Base-by-base conservation (phyloP, 2,329 filamentous ascomycete genomes). In the Colletotrichum sidae region DNA sequence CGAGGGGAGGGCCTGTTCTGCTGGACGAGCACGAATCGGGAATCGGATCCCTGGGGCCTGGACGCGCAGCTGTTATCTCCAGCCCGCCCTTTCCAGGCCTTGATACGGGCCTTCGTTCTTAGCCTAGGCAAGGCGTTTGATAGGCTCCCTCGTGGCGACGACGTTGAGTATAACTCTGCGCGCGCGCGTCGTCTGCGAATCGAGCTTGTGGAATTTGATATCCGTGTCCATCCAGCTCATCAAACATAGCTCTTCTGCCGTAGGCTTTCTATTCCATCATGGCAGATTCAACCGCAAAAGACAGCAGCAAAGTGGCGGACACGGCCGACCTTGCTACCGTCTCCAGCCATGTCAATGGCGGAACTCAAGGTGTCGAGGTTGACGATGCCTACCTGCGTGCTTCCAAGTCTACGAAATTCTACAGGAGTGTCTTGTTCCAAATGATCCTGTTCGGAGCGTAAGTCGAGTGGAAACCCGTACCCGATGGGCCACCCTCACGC, bases 401-500 rank as follows among this genome's bases (percentile, higher is more conserved):
- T 8, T 11, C 55, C 0, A 50, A 44, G 49, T 60, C 42, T 13
- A 45, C 60, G 6, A 64, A n/a, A 15, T 60, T 64, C 55, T 60
- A 49, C 8, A 35, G 60, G 17, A 44, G 55, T 15, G 60, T 64
- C 8, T 50, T 60, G 3, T 64, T 51, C 55, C 60, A 64, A 38
- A 64, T 64, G 60, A 55, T 64, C 10, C 37, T 64, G 6, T 64
- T 64, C 15, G 60, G 55, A 15, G 60, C 60, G 55, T 64, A 15
- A 60, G 55, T 50, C 5, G 6, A 6, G 13, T 2, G 37, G 1
- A 4, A 15, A 6, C 7, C 25, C 6, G 7, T 9, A 17, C 4
- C 12, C 25, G 25, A 33, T 9, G 13, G 25, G 13, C 7, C 3
- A 12, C 10, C 8, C 44, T 17, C 17, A 46, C n/a, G 15, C 8